phyloP scores from a whole-genome alignment of 495 filamentous ascomycete species.

The Penicillium salamii region DNA sequence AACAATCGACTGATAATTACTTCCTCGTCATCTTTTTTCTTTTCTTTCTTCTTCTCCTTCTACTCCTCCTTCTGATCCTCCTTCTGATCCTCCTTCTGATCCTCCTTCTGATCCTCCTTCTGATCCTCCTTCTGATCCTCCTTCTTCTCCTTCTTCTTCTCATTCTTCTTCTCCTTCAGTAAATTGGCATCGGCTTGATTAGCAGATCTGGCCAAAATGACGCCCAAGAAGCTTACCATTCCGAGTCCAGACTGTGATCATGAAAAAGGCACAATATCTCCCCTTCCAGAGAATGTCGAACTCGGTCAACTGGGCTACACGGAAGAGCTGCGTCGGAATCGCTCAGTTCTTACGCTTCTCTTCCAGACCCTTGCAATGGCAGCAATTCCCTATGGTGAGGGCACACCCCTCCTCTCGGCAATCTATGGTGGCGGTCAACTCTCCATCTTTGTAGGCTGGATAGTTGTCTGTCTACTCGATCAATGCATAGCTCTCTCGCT shows the following conservation, averaged over 20 bases:
- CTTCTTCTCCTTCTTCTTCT: no score
- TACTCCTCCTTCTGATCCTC: no score
- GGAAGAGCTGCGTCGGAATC: constrained; percentile 37
- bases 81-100: no score
- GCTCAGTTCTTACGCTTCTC: constrained; percentile 34
- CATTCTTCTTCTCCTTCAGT: no score
- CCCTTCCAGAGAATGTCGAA: constrained; percentile 9
- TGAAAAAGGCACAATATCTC: constrained; percentile 16
- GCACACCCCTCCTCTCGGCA: constrained; percentile 40
- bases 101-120: no score
- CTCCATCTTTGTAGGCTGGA: constrained; percentile 44
- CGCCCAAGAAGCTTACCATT: background rate
- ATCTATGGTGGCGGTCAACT: constrained; percentile 43
- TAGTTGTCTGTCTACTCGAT: constrained; percentile 36
- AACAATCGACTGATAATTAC: no score
- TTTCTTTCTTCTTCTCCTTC: no score
- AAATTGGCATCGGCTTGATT: no score
- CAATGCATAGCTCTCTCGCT: constrained; percentile 43
- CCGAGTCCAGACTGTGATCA: background rate
- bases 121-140: no score
- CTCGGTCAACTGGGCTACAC: constrained; percentile 39
- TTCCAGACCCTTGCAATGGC: constrained; percentile 39
- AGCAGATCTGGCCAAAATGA: background rate
- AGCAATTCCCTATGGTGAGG: constrained; percentile 48
- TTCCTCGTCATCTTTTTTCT: no score